Evolutionary conservation across 2,329 filamentous ascomycete species (phyloP).

Genomic region (Zymoseptoria tritici): DNA sequence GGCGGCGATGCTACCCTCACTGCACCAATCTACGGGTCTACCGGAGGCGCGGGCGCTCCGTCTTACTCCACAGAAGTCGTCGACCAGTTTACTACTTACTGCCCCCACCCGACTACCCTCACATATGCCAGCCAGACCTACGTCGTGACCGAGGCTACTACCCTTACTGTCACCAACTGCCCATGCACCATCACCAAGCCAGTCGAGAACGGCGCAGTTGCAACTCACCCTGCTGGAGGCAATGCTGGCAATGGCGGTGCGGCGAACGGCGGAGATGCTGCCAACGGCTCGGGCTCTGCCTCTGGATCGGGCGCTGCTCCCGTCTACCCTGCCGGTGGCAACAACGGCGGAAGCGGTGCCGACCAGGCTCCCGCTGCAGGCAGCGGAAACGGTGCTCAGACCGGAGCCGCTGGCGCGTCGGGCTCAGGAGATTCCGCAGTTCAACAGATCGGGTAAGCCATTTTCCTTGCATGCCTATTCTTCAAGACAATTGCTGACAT

Average conservation of each 20-base stretch:
- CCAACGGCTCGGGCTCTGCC: too few species aligned
- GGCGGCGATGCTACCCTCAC: background rate
- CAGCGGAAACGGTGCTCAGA: too few species aligned
- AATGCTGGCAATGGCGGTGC: background rate
- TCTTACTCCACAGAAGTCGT: conserved; percentile 18
- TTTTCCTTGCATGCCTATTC: background rate
- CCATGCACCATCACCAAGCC: conserved; percentile 10
- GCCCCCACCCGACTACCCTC: conserved; percentile 20
- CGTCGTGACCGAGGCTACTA: conserved; percentile 20
- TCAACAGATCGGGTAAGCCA: background rate
- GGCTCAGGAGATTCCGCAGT: too few species aligned
- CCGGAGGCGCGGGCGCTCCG: background rate
- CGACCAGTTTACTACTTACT: conserved; percentile 18
- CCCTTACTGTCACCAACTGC: conserved; percentile 22
- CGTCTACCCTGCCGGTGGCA: too few species aligned
- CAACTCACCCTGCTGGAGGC: background rate
- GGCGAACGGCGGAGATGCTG: background rate
- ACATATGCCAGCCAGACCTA: conserved; percentile 33
- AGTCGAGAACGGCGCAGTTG: background rate
- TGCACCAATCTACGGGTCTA: background rate
- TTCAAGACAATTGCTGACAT: background rate
- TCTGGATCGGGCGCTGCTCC: too few species aligned
- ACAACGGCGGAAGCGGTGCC: too few species aligned
- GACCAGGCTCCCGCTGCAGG: background rate
- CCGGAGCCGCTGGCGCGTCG: too few species aligned